Percentiles rank a stretch among this genome's conserved stretches.
Conservation (phyloP, 257 asterid genomes). For the Plantago major region DNA sequence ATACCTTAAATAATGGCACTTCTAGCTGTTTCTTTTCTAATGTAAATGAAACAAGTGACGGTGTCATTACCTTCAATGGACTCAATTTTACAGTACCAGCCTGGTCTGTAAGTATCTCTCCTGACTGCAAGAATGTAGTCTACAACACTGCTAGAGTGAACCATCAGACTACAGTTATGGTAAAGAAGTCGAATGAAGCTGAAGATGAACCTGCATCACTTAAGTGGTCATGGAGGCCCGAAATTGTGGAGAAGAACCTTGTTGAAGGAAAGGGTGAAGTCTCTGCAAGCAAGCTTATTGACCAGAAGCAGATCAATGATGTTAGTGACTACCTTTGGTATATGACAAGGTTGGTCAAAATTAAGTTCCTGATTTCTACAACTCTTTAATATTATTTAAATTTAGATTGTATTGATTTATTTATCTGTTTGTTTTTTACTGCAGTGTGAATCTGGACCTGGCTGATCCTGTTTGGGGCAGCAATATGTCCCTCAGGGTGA, state of each 20-base stretch:
- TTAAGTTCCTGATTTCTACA: too few relatives aligned
- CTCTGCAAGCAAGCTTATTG: conserved; percentile 26
- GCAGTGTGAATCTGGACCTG: conserved; percentile 23
- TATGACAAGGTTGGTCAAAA: conserved; percentile 43
- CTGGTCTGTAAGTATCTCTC: conserved; percentile 50
- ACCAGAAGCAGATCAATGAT: conserved; percentile 41
- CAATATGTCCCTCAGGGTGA: conserved; percentile 17
- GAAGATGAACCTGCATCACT: conserved; percentile 14
- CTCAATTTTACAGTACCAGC: conserved; percentile 25
- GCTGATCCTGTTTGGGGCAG: conserved; percentile 31
- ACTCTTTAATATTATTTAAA: too few relatives aligned
- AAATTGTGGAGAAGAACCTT: conserved; percentile 1
- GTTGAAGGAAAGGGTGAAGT: conserved; percentile 3
- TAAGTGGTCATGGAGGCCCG: conserved; percentile 38
- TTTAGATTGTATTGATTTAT: background rate
- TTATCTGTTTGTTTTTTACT: background rate
- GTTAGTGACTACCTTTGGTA: conserved; percentile 48
- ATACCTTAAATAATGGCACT: conserved; percentile 14
- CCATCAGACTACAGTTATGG: conserved; percentile 21
- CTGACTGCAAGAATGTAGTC: conserved; percentile 32
- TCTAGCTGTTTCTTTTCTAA: conserved; percentile 44
- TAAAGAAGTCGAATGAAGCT: conserved; percentile 19
- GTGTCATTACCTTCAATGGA: conserved; percentile 32
- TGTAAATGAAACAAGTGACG: conserved; percentile 17
- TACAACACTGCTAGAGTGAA: conserved; percentile 42